Conservation (phyloP, 1,284 basidiomycete species). For the Marasmius fiardii region DNA sequence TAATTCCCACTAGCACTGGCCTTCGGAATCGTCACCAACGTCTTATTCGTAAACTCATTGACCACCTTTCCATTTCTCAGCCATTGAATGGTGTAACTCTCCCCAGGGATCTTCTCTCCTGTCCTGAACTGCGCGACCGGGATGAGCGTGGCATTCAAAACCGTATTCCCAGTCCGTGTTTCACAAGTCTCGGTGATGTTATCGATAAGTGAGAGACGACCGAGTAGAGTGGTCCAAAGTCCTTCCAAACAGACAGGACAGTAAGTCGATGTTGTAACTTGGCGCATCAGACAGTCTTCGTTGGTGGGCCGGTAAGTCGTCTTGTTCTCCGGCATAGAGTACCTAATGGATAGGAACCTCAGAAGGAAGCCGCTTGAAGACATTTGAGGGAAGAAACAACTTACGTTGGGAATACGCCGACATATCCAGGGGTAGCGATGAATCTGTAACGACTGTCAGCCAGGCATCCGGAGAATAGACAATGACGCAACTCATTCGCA, state of each 20-base stretch:
- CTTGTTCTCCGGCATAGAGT: constrained; percentile 48
- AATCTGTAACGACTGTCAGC: constrained; percentile 45
- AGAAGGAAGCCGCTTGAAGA: not conserved
- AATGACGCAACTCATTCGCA: constrained; percentile 45
- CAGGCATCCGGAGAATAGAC: not conserved
- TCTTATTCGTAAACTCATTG: constrained; percentile 44
- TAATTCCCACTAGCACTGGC: constrained; percentile 32
- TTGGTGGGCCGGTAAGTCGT: constrained; percentile 77
- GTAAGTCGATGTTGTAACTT: constrained; percentile 67
- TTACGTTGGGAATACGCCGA: constrained; percentile 76
- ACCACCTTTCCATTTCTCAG: constrained; percentile 40
- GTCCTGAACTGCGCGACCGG: constrained; percentile 57
- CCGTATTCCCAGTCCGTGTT: constrained; percentile 11
- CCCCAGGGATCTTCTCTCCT: constrained; percentile 23
- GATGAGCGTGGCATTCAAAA: constrained; percentile 44
- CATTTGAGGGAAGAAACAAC: constrained; percentile 18
- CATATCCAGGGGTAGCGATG: constrained; percentile 52
- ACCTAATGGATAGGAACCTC: constrained; percentile 36
- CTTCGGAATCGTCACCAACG: constrained; percentile 33
- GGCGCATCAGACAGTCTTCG: constrained; percentile 83
- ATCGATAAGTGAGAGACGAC: constrained; percentile 61
- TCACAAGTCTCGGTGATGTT: constrained; percentile 34
- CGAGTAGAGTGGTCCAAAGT: constrained; percentile 67
- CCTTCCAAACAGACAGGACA: constrained; percentile 75
- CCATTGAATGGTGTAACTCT: constrained; percentile 58